Evolutionary conservation across 768 basidiomycete genomes (phyloP).

Genomic region (Amanita phalloides): DNA sequence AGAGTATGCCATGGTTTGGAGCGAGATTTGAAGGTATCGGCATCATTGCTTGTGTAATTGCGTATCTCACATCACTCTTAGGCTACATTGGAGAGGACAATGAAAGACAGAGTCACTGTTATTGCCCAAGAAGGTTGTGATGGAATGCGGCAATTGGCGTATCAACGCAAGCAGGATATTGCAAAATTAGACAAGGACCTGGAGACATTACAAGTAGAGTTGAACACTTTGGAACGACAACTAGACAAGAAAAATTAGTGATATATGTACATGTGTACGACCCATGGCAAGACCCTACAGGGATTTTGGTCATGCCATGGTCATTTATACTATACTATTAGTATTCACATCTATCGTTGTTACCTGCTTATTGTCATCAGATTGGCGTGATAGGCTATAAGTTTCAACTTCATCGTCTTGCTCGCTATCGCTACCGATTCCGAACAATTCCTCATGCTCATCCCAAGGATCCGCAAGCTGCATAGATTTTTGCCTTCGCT

Average conservation of each 20-base stretch:
- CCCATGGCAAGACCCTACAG: background rate
- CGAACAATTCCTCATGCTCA: slow-evolving; percentile 68
- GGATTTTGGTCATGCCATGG: background rate
- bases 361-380: slow-evolving; percentile 1
- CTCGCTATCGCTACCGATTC: slow-evolving; percentile 53
- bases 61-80: slow-evolving; percentile 13
- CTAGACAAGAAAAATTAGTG: background rate
- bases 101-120: slow-evolving; percentile 41
- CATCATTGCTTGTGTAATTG: background rate
- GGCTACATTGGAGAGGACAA: slow-evolving; percentile 33
- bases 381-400: background rate
- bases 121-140: slow-evolving; percentile 40
- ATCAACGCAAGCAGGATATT: slow-evolving; percentile 33
- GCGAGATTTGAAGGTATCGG: slow-evolving; percentile 48
- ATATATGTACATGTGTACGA: background rate
- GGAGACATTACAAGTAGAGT: slow-evolving; percentile 23
- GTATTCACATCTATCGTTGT: background rate
- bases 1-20: slow-evolving; percentile 52
- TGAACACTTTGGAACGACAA: slow-evolving; percentile 15
- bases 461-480: slow-evolving; percentile 65
- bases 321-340: background rate
- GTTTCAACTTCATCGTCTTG: slow-evolving; percentile 28
- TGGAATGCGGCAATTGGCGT: slow-evolving; percentile 29
- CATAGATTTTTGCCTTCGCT: slow-evolving; percentile 17
- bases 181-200: slow-evolving; percentile 33